These are phyloP conservation scores for Sclerotinia borealis DNA, from an alignment of 2,329 filamentous ascomycete species.

Conservation along the genomic window DNA sequence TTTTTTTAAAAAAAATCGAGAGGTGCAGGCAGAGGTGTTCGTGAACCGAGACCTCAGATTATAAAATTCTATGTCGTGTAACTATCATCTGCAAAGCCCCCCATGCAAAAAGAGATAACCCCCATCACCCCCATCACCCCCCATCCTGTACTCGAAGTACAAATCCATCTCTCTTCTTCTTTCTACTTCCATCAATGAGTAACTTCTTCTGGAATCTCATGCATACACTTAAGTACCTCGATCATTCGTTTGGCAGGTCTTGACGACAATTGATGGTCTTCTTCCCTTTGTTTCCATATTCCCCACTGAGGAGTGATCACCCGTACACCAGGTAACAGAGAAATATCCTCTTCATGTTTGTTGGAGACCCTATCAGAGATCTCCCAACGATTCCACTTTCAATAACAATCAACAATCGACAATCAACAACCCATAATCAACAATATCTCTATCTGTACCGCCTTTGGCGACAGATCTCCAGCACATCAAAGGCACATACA, in stretches of 20 bases:
- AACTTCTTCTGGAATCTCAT: background rate
- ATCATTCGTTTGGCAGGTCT: slow-evolving; percentile 1
- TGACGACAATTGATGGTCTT: background rate
- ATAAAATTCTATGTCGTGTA: background rate
- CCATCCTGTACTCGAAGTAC: background rate
- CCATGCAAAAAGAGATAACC: background rate
- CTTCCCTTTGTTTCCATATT: background rate
- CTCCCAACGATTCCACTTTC: background rate
- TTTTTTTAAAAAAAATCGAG: background rate
- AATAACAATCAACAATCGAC: background rate
- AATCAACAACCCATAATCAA: no score
- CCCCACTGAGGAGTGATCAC: slow-evolving; percentile 8
- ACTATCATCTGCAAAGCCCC: slow-evolving; percentile 5
- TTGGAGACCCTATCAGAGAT: background rate
- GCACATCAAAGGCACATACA: slow-evolving; percentile 4
- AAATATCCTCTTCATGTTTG: background rate
- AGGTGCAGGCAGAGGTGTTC: slow-evolving; percentile 2
- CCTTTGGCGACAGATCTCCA: slow-evolving; percentile 15
- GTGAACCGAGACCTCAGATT: slow-evolving; percentile 5
- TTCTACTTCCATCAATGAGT: background rate
- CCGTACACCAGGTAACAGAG: background rate
- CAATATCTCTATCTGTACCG: slow-evolving; percentile 9
- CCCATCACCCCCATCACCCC: background rate
- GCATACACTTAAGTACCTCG: slow-evolving; percentile 1
- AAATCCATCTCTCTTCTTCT: slow-evolving; percentile 11